Base-by-base conservation (phyloP, 2,329 filamentous ascomycete species). In the Elsinoe ampelina region DNA sequence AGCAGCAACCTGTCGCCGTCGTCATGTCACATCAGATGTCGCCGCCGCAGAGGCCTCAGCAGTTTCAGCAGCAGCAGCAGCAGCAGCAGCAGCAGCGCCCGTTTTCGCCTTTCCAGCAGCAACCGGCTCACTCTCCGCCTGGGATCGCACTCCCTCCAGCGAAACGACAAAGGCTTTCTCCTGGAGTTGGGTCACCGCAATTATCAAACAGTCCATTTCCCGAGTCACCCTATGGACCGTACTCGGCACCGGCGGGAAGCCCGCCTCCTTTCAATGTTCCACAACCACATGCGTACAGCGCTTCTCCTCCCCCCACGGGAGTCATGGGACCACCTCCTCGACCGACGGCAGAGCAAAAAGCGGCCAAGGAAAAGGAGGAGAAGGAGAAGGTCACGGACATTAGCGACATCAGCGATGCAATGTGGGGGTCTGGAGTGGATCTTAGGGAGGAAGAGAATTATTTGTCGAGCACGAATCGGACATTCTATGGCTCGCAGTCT, bases 371-470 rank as follows among this genome's bases (percentile, higher is more conserved):
- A 57, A 71, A 81, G 71, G 68, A 76, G 57, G 74, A 76, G 50
- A 76, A 75, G 58, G 85, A 86, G 58, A 77, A 77, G 61, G 80
- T 82, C 42, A 77, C 80, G 22, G 73, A 75, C 48, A 71, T 76
- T 11, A 89, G 91, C 64, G 89, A 95, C 65, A 80, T 91, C 45
- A 88, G 86, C 62, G 91, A 96, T 72, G 87, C 90, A 52, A 72
- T 95, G 56, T 85, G 85, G 15, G 88, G 87, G 15, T 92, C 89
- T 13, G 90, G 89, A 51, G 89, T 96, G 61, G 88, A 95, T 73
- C 72, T 95, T 47, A 84, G 86, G 58, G 89, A 89, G 61, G 91
- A 95, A 70, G 89, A 95, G 66, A 87, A 90, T 63, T 87, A 83
- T 62, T 77, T 93, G 69, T 84, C 88, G 43, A 83, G 82, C 58